These are phyloP conservation scores for Dittrichia graveolens DNA, from an alignment of 129 eudicot species.

Conservation along the genomic window DNA sequence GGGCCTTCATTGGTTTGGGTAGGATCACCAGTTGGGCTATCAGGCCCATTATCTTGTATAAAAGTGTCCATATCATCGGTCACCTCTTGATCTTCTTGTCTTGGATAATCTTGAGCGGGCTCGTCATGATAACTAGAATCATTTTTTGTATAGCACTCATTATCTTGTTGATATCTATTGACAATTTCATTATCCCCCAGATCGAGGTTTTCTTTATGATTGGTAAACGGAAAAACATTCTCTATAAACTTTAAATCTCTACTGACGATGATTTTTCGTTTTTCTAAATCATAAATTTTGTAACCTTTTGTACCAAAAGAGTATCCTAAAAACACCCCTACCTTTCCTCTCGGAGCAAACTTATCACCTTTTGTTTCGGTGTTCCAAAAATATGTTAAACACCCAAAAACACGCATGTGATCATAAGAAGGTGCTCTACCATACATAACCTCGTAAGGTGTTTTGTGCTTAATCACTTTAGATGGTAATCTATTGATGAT, in stretches of 20 bases:
- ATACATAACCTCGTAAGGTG: no score
- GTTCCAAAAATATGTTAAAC: no score
- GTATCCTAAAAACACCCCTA: background rate
- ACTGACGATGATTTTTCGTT: background rate
- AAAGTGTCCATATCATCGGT: no score
- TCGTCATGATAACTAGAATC: background rate
- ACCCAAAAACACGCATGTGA: background rate
- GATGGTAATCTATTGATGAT: no score
- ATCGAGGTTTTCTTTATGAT: background rate
- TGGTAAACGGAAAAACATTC: background rate
- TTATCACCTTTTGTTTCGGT: background rate
- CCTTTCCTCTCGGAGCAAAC: background rate
- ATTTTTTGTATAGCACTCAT: background rate
- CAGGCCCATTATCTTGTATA: no score
- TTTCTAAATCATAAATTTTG: background rate
- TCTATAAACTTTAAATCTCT: background rate
- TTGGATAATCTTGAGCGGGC: no score
- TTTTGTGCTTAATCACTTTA: no score
- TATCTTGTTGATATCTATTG: no score
- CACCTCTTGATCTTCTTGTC: no score
- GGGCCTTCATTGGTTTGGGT: no score
- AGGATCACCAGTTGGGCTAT: no score
- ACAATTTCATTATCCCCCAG: background rate
- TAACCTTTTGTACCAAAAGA: background rate
- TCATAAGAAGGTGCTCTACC: background rate